These are phyloP conservation scores for Sordariomycetes sp. DNA, from an alignment of 2,329 filamentous ascomycete species.

Conservation along the genomic window DNA sequence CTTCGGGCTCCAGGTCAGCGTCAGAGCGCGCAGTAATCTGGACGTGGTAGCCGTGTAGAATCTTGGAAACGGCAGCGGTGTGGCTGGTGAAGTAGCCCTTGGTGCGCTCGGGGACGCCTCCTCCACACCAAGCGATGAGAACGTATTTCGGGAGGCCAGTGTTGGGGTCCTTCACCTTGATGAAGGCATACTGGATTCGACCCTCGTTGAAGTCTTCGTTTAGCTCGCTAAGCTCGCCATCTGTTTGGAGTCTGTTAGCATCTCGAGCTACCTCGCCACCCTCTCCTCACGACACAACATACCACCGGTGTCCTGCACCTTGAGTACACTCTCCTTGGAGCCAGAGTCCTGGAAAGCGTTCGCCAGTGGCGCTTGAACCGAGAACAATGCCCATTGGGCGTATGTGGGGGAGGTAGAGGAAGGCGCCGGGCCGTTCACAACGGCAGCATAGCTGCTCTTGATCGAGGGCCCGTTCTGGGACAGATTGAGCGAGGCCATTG, in stretches of 20 bases:
- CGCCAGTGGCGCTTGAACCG: constrained; percentile 82
- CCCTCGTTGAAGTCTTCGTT: constrained; percentile 96
- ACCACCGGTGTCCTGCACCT: constrained; percentile 90
- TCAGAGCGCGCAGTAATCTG: constrained; percentile 94
- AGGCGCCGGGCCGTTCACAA: constrained; percentile 42
- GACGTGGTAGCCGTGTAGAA: constrained; percentile 94
- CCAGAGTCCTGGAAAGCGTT: constrained; percentile 86
- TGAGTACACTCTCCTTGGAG: constrained; percentile 87
- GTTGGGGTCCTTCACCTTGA: constrained; percentile 95
- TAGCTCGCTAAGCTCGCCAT: constrained; percentile 83
- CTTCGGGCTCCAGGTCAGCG: constrained; percentile 75
- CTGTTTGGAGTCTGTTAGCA: constrained; percentile 30
- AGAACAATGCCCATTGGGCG: constrained; percentile 89
- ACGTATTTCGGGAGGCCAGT: constrained; percentile 82
- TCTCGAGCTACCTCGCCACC: constrained; percentile 9
- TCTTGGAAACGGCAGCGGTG: constrained; percentile 76
- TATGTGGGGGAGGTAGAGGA: constrained; percentile 66
- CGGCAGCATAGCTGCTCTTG: constrained; percentile 64
- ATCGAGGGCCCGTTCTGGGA: constrained; percentile 77
- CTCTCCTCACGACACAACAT: constrained; percentile 13
- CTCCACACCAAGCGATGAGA: constrained; percentile 93
- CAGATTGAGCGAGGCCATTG: constrained; percentile 73
- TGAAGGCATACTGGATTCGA: constrained; percentile 91
- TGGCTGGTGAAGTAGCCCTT: constrained; percentile 99
- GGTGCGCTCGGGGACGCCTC: constrained; percentile 94